Evolutionary conservation across 192 early-diverging fungal species (phyloP).

Genomic region (Lobosporangium transversale): DNA sequence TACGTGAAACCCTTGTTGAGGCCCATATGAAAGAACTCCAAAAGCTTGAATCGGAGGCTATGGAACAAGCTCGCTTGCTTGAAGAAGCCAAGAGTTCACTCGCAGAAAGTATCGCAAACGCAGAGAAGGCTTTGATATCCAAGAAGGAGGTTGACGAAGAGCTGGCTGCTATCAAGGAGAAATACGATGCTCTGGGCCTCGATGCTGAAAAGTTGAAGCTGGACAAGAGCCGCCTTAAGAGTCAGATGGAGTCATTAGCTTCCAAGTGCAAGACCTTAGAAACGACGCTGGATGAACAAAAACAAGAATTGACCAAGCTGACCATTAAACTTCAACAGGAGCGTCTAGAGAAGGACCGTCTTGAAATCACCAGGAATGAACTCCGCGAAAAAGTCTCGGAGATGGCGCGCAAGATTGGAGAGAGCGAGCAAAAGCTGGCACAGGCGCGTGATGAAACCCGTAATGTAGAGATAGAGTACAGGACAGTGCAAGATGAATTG

Average conservation of each 20-base stretch:
- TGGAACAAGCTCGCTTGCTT: constrained; percentile 12
- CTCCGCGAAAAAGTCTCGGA: constrained; percentile 33
- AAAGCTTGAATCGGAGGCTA: constrained; percentile 6
- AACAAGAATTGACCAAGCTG: constrained; percentile 6
- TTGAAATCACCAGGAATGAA: constrained; percentile 19
- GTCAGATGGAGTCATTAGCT: not conserved
- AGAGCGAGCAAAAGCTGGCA: constrained; percentile 42
- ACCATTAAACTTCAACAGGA: constrained; percentile 29
- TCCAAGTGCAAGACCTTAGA: constrained; percentile 8
- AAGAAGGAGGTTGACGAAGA: constrained; percentile 20
- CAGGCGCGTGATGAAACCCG: constrained; percentile 20
- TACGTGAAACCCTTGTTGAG: constrained; percentile 18
- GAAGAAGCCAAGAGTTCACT: constrained; percentile 10
- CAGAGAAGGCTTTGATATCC: constrained; percentile 6
- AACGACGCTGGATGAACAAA: constrained; percentile 16
- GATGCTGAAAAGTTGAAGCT: not conserved
- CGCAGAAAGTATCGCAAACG: constrained; percentile 2
- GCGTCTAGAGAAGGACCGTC: constrained; percentile 26
- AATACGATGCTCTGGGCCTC: constrained; percentile 7
- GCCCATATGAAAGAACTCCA: constrained; percentile 17
- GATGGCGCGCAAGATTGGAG: constrained; percentile 30
- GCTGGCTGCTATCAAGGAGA: constrained; percentile 2
- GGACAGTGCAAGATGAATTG: constrained; percentile 40
- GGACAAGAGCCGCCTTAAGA: constrained; percentile 14
- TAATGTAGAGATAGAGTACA: constrained; percentile 28